Percentiles rank a stretch among this genome's conserved stretches.
These are phyloP conservation scores for Bombardia bombarda DNA, from an alignment of 495 filamentous ascomycete species.

Conservation along the genomic window DNA sequence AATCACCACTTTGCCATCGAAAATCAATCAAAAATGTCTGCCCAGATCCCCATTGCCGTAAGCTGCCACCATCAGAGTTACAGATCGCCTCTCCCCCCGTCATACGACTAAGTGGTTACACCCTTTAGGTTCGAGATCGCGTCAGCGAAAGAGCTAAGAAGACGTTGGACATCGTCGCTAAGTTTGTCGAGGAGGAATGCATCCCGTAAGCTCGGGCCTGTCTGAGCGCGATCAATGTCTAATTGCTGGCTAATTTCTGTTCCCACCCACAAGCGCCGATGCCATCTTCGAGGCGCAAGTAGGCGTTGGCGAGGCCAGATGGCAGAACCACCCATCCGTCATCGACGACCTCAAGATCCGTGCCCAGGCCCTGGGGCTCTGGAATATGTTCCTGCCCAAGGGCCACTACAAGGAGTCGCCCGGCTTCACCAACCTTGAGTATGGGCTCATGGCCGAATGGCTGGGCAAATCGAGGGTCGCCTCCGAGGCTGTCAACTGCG, in stretches of 20 bases:
- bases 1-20: neutral
- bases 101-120: too few species aligned
- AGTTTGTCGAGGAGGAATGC: slow-evolving; percentile 96
- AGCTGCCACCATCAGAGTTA: slow-evolving; percentile 23
- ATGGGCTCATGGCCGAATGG: slow-evolving; percentile 87
- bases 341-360: slow-evolving; percentile 84
- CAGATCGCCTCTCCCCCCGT: too few species aligned
- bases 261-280: slow-evolving; percentile 48
- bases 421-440: slow-evolving; percentile 84
- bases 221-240: too few species aligned
- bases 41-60: slow-evolving; percentile 61
- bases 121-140: slow-evolving; percentile 44
- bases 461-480: slow-evolving; percentile 72
- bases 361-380: slow-evolving; percentile 78
- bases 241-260: slow-evolving; percentile 10
- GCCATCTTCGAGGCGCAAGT: slow-evolving; percentile 70
- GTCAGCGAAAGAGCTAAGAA: slow-evolving; percentile 78
- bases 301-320: slow-evolving; percentile 62
- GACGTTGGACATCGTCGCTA: slow-evolving; percentile 64
- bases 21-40: slow-evolving; percentile 44
- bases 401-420: slow-evolving; percentile 92
- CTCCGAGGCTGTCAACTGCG: slow-evolving; percentile 84
- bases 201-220: slow-evolving; percentile 62
- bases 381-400: slow-evolving; percentile 97
- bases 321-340: slow-evolving; percentile 69